A percentile compares a stretch with the other conserved stretches of the same genome.
These are phyloP conservation scores for Aspergillus piperis DNA, from an alignment of 2,329 filamentous ascomycete species.

Conservation along the genomic window DNA sequence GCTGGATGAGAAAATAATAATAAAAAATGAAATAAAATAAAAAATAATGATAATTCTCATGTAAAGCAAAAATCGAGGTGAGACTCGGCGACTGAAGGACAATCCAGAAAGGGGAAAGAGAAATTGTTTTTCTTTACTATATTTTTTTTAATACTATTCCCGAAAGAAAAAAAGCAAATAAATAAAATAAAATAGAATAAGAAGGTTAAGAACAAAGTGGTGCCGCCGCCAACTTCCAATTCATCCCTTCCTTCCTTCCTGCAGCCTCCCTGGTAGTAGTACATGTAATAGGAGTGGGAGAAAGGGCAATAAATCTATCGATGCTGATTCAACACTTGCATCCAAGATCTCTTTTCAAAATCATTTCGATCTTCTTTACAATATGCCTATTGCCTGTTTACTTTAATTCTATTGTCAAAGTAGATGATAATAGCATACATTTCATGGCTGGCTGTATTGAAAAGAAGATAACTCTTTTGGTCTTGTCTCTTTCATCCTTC, in stretches of 20 bases:
- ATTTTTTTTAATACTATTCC: too few species aligned
- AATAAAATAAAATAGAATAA: constrained; percentile 1
- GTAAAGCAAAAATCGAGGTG: background rate
- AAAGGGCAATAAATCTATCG: background rate
- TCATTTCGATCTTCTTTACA: background rate
- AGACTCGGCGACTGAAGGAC: background rate
- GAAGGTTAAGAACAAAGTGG: constrained; percentile 1
- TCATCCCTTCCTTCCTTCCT: background rate
- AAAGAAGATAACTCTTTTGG: background rate
- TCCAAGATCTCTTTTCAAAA: background rate
- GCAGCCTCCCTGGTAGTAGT: background rate
- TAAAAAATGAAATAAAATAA: background rate
- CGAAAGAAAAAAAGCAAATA: background rate
- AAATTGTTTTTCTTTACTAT: too few species aligned
- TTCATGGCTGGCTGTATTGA: background rate
- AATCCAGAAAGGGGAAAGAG: background rate
- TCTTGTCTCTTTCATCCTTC: background rate
- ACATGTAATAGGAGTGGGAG: background rate
- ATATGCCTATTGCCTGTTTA: background rate
- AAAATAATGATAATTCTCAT: background rate
- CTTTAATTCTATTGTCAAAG: background rate
- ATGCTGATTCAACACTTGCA: background rate
- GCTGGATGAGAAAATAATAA: background rate
- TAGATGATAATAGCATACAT: background rate
- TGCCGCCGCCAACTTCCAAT: background rate